Base-by-base conservation (phyloP, 1,284 basidiomycete genomes). In the Moesziomyces antarcticus region DNA sequence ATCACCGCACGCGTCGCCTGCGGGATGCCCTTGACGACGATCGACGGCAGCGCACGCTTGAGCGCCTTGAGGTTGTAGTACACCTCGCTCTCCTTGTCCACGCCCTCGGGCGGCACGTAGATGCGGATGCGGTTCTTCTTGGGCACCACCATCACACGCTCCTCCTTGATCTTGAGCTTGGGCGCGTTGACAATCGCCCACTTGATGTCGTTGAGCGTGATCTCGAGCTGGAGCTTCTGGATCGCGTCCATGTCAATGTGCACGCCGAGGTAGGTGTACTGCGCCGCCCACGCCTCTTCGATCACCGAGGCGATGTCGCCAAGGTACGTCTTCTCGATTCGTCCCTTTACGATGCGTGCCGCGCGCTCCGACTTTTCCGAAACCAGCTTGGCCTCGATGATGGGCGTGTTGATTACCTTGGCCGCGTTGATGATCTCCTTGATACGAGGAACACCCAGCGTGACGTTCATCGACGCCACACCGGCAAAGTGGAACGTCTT, bases 401-500 rank as follows among this genome's bases (percentile, higher is more conserved):
- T 98, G 1, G 97, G 97, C 3, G 97, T 99, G 79, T 93, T 96
- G 86, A 99, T 99, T 47, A 88, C 85, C 86, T 98, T 99, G 43
- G 96, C 93, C 3, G 95, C 97, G 79, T 99, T 99, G 88, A 99
- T 99, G 80, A 99, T 99, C 85, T 99, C 97, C 86, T 99, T 99
- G 87, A 99, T 99, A 84, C 97, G 95, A 22, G 97, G 97, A 13
- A 99, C 97, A 88, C 97, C 97, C 43, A 99, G 90, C 1, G 97
- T 99, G 77, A 99, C 94, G 86, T 98, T 99, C 97, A 99, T 99
- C 37, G 95, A 97, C 13, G 97, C 97, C 73, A 99, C 95, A 87
- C 97, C 97, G 81, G 97, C 97, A 86, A 99, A 99, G 88, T 99
- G 97, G 90, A 99, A 99, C 66, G 97, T 99, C 86, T 99, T 99